phyloP scores from a whole-genome alignment of 331 rosid genomes.

The Ulmus americana region DNA sequence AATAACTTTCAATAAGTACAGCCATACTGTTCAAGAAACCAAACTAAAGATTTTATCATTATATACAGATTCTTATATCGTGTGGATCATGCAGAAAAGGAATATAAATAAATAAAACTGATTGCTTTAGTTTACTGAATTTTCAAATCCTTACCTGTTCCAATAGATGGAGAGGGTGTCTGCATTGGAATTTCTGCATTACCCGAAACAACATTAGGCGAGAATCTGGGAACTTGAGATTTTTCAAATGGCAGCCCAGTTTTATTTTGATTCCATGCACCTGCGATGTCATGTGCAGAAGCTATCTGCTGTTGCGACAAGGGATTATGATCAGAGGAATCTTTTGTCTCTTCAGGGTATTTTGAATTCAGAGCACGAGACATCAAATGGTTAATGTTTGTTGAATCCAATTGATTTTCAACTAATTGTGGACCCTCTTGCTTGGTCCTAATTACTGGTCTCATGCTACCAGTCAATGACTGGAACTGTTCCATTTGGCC shows the following conservation, averaged over 20 bases:
- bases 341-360: constrained; percentile 50
- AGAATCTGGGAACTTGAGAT: constrained; percentile 41
- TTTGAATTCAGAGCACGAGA: constrained; percentile 35
- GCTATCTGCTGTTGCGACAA: constrained; percentile 40
- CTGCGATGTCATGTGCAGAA: constrained; percentile 25
- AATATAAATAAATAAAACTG: constrained; percentile 1
- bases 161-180: constrained; percentile 32
- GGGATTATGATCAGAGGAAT: constrained; percentile 43
- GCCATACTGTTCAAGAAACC: not conserved
- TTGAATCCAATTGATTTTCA: constrained; percentile 37
- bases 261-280: constrained; percentile 40
- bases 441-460: constrained; percentile 43
- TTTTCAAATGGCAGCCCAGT: constrained; percentile 35
- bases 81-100: constrained; percentile 1
- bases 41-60: not conserved
- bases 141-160: constrained; percentile 34
- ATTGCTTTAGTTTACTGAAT: not conserved
- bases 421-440: constrained; percentile 50
- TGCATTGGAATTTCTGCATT: constrained; percentile 32
- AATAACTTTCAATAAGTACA: constrained; percentile 6
- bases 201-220: constrained; percentile 35
- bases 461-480: constrained; percentile 42
- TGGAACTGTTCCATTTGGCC: constrained; percentile 46
- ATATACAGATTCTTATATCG: not conserved
- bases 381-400: constrained; percentile 43